Evolutionary conservation across 2,329 filamentous ascomycete species (phyloP), one percentile per base, ranked within the genome.

Genomic region (Ampelomyces quisqualis): DNA sequence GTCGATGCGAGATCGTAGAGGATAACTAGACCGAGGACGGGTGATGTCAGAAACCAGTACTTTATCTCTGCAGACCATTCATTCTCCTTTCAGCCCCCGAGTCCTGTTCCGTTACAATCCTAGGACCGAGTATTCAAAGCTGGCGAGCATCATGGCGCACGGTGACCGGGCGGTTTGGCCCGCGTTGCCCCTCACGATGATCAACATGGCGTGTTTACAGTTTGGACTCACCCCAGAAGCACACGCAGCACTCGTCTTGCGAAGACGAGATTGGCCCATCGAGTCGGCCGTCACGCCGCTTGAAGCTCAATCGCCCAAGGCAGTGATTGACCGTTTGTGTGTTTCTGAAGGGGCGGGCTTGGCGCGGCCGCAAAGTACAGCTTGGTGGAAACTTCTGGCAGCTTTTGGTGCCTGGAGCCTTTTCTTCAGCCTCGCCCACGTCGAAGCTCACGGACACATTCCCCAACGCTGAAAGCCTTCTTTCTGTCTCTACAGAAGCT

Each of bases 321-420:
- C 26, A 21, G 9, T 21, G 10, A 28, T 35, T 33, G 23, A 32
- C 21, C 21, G 22, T 19, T 34, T 19, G 35, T 20, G 18, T n/a
- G 26, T 36, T 34, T n/a, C 31, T 52, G 46, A 37, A 43, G 34
- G n/a, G 26, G 50, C 42, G 40, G 46, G 52, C 53, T 57, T 62
- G 58, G 58, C 53, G 46, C 40, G 29, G 45, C 37, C 8, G 43
- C 43, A 34, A 34, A 38, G 40, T 49, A 38, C 45, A 50, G 49
- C 49, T 53, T 58, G 49, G 38, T 64, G 43, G 62, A 66, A 66
- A 58, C 42, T 66, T 66, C 62, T 66, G 56, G 62, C 43, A 60
- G 54, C 51, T 59, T 51, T 43, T 23, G 24, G 35, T 35, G 30
- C 35, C 40, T 38, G 36, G 28, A 37, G 40, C 54, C 51, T 45